A percentile compares a stretch with the other conserved stretches of the same genome.
phyloP scores from a whole-genome alignment of 305 asterid species.

The Withania somnifera region DNA sequence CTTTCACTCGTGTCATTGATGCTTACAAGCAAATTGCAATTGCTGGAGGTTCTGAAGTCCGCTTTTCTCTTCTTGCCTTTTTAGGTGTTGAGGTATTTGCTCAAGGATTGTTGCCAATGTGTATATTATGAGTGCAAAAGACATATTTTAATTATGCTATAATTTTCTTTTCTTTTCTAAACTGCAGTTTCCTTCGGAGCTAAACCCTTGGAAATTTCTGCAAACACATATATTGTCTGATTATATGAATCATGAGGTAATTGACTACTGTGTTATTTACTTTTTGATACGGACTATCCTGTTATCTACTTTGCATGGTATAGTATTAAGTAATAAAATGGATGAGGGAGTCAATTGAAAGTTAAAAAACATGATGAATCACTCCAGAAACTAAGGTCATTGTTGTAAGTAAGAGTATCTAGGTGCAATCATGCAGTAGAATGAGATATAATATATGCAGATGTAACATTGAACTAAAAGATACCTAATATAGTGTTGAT shows the following conservation, averaged over 20 bases:
- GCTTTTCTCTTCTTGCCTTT: constrained; percentile 78
- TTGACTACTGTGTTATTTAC: constrained; percentile 9
- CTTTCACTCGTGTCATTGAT: constrained; percentile 72
- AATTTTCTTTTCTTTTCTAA: constrained; percentile 20
- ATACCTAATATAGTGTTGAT: too few relatives aligned
- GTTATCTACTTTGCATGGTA: neutral
- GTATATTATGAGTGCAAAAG: constrained; percentile 12
- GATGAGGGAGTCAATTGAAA: neutral
- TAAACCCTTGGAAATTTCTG: constrained; percentile 82
- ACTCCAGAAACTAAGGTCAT: neutral
- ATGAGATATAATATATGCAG: neutral
- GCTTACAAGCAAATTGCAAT: constrained; percentile 75
- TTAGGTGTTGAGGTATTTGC: constrained; percentile 73
- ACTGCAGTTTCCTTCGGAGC: constrained; percentile 79
- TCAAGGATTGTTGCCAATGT: constrained; percentile 9
- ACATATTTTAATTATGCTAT: neutral
- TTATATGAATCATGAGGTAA: constrained; percentile 86
- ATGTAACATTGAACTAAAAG: neutral
- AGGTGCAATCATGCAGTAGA: neutral
- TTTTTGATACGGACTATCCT: neutral
- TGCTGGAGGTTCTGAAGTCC: constrained; percentile 81
- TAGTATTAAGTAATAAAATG: neutral
- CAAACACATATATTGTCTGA: constrained; percentile 70
- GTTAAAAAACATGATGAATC: neutral
- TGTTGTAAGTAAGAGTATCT: neutral